A percentile compares a stretch with the other conserved stretches of the same genome.
Conservation (phyloP, 352 stramenopile species). For the Pythium aristosporum region DNA sequence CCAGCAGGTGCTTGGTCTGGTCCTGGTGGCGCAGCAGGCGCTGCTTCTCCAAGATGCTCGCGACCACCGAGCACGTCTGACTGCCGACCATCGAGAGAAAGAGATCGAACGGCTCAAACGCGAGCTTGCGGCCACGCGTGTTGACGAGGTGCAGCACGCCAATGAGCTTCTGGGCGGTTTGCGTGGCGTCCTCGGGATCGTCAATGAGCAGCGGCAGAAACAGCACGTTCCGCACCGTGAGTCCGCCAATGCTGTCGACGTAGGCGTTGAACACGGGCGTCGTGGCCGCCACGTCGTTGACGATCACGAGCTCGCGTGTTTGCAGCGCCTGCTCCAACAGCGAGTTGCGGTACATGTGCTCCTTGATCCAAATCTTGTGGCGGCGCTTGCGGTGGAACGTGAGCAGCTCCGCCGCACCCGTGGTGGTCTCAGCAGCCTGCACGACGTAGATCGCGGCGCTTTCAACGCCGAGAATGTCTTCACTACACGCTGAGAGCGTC, state of each 20-base stretch:
- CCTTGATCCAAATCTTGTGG: constrained; percentile 52
- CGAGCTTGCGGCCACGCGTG: constrained; percentile 53
- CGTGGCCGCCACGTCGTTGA: constrained; percentile 51
- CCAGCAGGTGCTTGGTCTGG: constrained; percentile 56
- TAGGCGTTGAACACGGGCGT: constrained; percentile 55
- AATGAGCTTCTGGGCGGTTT: constrained; percentile 42
- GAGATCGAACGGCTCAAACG: constrained; percentile 68
- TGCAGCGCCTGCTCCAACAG: constrained; percentile 52
- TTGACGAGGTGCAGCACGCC: constrained; percentile 73
- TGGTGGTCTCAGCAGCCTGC: neutral
- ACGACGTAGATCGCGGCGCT: constrained; percentile 63
- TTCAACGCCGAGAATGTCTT: constrained; percentile 76
- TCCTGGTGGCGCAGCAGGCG: constrained; percentile 61
- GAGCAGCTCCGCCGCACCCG: constrained; percentile 42
- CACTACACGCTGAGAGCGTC: constrained; percentile 49
- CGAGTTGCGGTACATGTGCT: constrained; percentile 48
- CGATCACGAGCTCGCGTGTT: constrained; percentile 52
- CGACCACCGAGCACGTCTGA: constrained; percentile 62
- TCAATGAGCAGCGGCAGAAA: constrained; percentile 65
- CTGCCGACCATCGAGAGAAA: constrained; percentile 77
- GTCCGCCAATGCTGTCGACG: constrained; percentile 60
- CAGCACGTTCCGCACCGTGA: constrained; percentile 52
- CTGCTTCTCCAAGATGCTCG: constrained; percentile 72
- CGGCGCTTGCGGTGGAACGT: constrained; percentile 74
- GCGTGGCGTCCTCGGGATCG: constrained; percentile 32